Evolutionary conservation across 106 monocot genomes (phyloP).

Genomic region (Dactylorhiza incarnata): DNA sequence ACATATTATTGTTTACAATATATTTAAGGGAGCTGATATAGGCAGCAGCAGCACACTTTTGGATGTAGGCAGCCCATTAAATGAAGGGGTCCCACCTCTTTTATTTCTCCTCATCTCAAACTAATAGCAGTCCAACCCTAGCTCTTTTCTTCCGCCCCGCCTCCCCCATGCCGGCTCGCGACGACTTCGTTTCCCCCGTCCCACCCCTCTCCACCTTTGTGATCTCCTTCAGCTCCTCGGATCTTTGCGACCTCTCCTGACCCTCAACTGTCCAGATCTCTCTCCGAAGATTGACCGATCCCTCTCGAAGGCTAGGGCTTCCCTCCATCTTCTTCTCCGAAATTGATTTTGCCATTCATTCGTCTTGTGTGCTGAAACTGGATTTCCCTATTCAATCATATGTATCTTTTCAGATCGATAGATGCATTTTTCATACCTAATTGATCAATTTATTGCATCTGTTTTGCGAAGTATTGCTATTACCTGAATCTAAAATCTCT

Average conservation of each 20-base stretch:
- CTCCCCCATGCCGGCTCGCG: too few relatives aligned
- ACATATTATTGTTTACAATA: too few relatives aligned
- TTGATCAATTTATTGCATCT: not conserved
- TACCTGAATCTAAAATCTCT: not conserved
- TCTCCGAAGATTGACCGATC: not conserved
- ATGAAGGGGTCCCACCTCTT: too few relatives aligned
- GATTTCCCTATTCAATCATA: not conserved
- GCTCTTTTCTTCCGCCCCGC: too few relatives aligned
- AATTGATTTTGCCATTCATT: not conserved
- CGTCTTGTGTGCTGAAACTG: too few relatives aligned
- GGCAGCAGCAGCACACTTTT: too few relatives aligned
- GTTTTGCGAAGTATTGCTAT: not conserved
- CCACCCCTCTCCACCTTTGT: too few relatives aligned
- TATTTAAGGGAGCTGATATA: too few relatives aligned
- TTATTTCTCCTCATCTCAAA: too few relatives aligned
- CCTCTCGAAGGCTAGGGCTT: conserved; percentile 3
- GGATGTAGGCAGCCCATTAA: too few relatives aligned
- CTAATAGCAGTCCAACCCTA: too few relatives aligned
- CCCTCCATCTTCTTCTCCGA: not conserved
- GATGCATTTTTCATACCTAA: not conserved
- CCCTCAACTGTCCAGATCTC: conserved; percentile 34
- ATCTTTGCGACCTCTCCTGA: conserved; percentile 23
- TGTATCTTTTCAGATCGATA: not conserved
- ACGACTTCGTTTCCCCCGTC: too few relatives aligned
- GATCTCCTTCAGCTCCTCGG: conserved; percentile 40